These are phyloP conservation scores for Cyclotella baltica DNA, from an alignment of 108 stramenopile genomes.

Conservation along the genomic window DNA sequence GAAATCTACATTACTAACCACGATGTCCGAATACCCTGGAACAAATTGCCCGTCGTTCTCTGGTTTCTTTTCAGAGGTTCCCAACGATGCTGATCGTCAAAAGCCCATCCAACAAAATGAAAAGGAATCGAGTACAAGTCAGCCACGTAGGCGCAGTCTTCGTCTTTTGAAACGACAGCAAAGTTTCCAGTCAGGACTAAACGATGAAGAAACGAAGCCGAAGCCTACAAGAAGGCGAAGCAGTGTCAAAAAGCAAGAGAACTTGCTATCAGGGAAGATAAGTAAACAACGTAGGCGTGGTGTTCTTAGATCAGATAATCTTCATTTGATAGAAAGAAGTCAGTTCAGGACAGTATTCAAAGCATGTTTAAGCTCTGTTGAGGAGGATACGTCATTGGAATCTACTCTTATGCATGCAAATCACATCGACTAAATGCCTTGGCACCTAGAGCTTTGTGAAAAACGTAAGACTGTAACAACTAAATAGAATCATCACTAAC, in stretches of 20 bases:
- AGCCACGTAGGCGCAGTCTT: not conserved
- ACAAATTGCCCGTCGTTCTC: not conserved
- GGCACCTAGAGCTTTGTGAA: no score
- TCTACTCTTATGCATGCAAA: not conserved
- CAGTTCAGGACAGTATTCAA: not conserved
- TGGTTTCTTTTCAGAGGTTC: not conserved
- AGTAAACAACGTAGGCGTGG: not conserved
- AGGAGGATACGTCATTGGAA: not conserved
- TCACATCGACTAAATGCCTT: not conserved
- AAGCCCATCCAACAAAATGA: not conserved
- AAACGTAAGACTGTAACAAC: no score
- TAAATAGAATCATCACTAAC: no score
- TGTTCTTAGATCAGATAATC: not conserved
- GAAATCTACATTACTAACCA: no score
- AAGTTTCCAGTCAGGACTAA: not conserved
- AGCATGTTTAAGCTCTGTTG: not conserved
- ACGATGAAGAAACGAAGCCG: not conserved
- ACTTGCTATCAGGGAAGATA: not conserved
- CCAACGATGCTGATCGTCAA: no score
- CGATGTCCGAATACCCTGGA: not conserved
- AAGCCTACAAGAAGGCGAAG: not conserved
- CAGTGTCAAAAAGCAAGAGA: not conserved
- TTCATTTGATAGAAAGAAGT: not conserved
- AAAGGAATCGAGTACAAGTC: not conserved
- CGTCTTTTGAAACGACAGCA: no score